Conservation (phyloP, 768 basidiomycete species). For the Russula sp. region DNA sequence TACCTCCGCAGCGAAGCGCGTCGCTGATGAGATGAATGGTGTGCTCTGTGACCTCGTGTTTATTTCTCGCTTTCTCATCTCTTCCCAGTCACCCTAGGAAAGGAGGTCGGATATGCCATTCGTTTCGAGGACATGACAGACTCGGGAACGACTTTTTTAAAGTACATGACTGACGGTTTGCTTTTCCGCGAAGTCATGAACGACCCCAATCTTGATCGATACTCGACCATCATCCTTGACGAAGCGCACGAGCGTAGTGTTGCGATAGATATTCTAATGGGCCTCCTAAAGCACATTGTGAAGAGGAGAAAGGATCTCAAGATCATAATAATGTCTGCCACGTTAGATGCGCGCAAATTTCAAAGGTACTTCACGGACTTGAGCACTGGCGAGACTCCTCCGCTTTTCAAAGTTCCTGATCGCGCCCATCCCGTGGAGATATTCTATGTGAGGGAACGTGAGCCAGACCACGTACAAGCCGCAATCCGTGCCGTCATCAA, state of each 20-base stretch:
- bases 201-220: slow-evolving; percentile 81
- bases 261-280: slow-evolving; percentile 98
- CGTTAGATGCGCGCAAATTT: slow-evolving; percentile 96
- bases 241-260: slow-evolving; percentile 98
- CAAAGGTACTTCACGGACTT: slow-evolving; percentile 97
- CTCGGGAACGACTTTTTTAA: slow-evolving; percentile 86
- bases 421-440: slow-evolving; percentile 95
- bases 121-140: slow-evolving; percentile 98
- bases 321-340: slow-evolving; percentile 98
- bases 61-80: slow-evolving; percentile 13
- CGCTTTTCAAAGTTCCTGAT: slow-evolving; percentile 87
- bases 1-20: slow-evolving; percentile 97
- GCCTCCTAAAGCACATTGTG: slow-evolving; percentile 82
- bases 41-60: slow-evolving; percentile 36
- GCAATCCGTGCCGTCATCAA: slow-evolving; percentile 94
- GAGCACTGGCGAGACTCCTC: slow-evolving; percentile 51
- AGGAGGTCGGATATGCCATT: slow-evolving; percentile 96
- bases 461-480: slow-evolving; percentile 95
- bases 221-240: slow-evolving; percentile 97
- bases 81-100: slow-evolving; percentile 76
- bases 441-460: slow-evolving; percentile 88
- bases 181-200: slow-evolving; percentile 98
- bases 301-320: slow-evolving; percentile 84
- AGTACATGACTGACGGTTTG: slow-evolving; percentile 99
- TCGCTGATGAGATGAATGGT: slow-evolving; percentile 99